A percentile compares a stretch with the other conserved stretches of the same genome.
Conservation (phyloP, 2,329 filamentous ascomycete species). For the Cladosporium oxysporum region DNA sequence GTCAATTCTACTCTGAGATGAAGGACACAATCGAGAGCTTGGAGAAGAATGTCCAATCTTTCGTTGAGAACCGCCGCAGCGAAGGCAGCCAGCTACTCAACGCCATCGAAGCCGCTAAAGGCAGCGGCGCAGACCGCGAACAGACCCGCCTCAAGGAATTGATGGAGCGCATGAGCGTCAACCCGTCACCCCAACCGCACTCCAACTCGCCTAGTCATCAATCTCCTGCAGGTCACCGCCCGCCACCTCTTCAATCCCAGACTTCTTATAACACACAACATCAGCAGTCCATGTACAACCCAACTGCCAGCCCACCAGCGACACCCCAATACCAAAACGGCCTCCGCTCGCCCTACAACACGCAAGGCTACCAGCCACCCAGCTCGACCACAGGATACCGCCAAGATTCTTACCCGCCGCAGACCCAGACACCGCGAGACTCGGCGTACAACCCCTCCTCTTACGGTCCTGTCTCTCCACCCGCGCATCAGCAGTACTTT, state of each 20-base stretch:
- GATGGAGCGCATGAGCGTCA: conserved; percentile 95
- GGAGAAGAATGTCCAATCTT: conserved; percentile 93
- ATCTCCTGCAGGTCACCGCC: conserved; percentile 41
- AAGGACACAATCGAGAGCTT: conserved; percentile 88
- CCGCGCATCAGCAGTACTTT: conserved; percentile 61
- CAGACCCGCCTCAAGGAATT: conserved; percentile 81
- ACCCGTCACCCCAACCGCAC: conserved; percentile 47
- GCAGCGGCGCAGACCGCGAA: conserved; percentile 73
- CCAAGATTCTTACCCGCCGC: conserved; percentile 17
- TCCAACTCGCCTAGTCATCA: conserved; percentile 42
- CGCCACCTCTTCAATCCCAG: conserved; percentile 45
- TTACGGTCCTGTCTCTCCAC: conserved; percentile 50
- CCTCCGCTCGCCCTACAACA: conserved; percentile 5
- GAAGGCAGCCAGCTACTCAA: conserved; percentile 88
- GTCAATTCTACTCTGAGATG: conserved; percentile 95
- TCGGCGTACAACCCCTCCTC: conserved; percentile 49
- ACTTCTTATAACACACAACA: conserved; percentile 44
- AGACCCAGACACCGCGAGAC: conserved; percentile 12
- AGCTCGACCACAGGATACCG: conserved; percentile 13
- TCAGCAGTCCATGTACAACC: conserved; percentile 51
- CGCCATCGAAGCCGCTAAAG: conserved; percentile 80
- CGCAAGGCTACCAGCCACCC: conserved; percentile 16
- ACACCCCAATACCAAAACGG: conserved; percentile 44
- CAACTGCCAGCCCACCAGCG: conserved; percentile 49
- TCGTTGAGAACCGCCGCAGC: conserved; percentile 89